phyloP scores from a whole-genome alignment of 2,329 filamentous ascomycete species.

The Aspergillus fumigatiaffinis region DNA sequence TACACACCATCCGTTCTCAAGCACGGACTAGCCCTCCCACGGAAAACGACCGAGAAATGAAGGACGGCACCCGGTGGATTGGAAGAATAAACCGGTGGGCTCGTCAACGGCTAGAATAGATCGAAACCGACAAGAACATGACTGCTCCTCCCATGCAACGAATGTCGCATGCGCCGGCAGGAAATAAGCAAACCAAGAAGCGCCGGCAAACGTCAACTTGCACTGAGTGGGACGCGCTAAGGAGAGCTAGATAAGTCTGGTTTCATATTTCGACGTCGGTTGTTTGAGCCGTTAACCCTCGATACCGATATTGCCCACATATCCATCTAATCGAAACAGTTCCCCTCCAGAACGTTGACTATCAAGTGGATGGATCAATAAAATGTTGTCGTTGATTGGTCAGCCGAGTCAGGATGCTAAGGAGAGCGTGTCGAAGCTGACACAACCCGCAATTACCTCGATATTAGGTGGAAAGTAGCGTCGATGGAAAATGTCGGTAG shows the following conservation, averaged over 20 bases:
- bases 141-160: neutral
- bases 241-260: slow-evolving; percentile 4
- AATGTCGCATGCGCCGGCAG: neutral
- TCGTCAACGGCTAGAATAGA: neutral
- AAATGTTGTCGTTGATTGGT: slow-evolving; percentile 8
- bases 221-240: slow-evolving; percentile 10
- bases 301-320: slow-evolving; percentile 1
- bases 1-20: neutral
- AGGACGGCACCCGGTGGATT: neutral
- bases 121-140: neutral
- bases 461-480: no score
- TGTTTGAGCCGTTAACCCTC: slow-evolving; percentile 9
- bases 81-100: neutral
- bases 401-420: neutral
- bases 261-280: slow-evolving; percentile 11
- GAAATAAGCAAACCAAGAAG: slow-evolving; percentile 11
- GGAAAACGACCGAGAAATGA: neutral
- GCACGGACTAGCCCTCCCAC: neutral
- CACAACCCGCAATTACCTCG: no score
- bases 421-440: no score
- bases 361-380: slow-evolving; percentile 12
- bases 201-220: slow-evolving; percentile 1
- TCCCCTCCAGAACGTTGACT: slow-evolving; percentile 1
- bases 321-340: slow-evolving; percentile 13
- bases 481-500: neutral